Evolutionary conservation across 1,284 basidiomycete species (phyloP).

Genomic region (Apiotrichum laibachii): DNA sequence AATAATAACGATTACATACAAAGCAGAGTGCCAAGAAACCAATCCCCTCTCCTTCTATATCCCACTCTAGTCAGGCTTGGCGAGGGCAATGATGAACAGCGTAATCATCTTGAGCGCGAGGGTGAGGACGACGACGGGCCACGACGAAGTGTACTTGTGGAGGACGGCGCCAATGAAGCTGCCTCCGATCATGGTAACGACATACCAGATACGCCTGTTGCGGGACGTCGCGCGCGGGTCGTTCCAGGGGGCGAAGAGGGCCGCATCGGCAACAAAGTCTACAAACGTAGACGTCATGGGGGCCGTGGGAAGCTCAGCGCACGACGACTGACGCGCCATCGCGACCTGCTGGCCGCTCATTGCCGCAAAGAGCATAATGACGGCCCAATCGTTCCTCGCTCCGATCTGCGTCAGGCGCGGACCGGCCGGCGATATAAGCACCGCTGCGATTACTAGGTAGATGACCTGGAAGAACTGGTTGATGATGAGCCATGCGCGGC

Average conservation of each 20-base stretch:
- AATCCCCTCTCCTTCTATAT: not conserved
- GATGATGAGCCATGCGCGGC: constrained; percentile 39
- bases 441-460: constrained; percentile 30
- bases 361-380: constrained; percentile 42
- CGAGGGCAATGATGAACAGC: not conserved
- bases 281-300: constrained; percentile 47
- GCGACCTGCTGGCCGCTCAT: constrained; percentile 50
- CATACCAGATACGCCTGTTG: constrained; percentile 41
- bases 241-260: constrained; percentile 35
- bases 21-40: not conserved
- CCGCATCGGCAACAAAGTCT: constrained; percentile 45
- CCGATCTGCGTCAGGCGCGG: constrained; percentile 25
- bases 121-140: constrained; percentile 40
- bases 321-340: constrained; percentile 39
- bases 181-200: constrained; percentile 42
- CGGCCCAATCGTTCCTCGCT: constrained; percentile 36
- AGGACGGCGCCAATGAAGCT: constrained; percentile 42
- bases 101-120: constrained; percentile 28
- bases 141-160: constrained; percentile 36
- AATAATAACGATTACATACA: not conserved
- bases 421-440: constrained; percentile 36
- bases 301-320: constrained; percentile 41
- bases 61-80: not conserved
- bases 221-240: constrained; percentile 32
- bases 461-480: constrained; percentile 31